Base-by-base conservation (phyloP, 139 green algal genomes). In the Yamagishiella unicocca region DNA sequence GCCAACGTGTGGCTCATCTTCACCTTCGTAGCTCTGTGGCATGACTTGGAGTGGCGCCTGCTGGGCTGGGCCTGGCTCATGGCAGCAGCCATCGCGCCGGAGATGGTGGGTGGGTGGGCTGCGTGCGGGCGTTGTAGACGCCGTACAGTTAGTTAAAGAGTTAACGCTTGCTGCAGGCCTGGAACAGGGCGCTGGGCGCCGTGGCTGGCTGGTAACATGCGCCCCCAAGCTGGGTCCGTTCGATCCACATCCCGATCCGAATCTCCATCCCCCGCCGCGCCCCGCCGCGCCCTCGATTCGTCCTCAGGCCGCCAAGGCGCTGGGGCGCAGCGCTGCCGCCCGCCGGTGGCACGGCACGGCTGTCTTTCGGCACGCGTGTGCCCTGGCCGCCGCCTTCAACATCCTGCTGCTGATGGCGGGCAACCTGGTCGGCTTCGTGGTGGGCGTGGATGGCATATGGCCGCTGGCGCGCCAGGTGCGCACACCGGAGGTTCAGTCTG, bases 21-120 rank as follows among this genome's bases (percentile, higher is more conserved):
- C 90, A 96, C 96, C 1, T 99, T 99, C 91, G 97, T 99, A 46
- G 97, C 95, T 14, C 35, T 98, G 33, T 99, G 97, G 97, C 97
- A 99, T 89, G 97, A 99, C 88, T 67, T 99, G 37, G 96, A 99
- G 74, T 95, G 91, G 91, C 90, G 89, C 0, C 85, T 98, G 43
- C 67, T 98, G 14, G 87, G 86, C 68, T 98, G 96, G 96, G 96
- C 96, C 12, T 97, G 94, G 93, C 88, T 98, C 7, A 96, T 97
- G 73, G 95, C 92, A 10, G 29, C 94, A 0, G 93, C 94, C 29
- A 91, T 98, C 4, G 40, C 91, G 3, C 94, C 95, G 1, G 96
- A 98, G 82, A 76, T 97, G 82, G 77, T 96, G 50, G 50, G 50
- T 25, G 50, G 17, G 50, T 12, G 50, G 50, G 50, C 17, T 58